Evolutionary conservation across 2,329 filamentous ascomycete species (phyloP), one percentile per base, ranked within the genome.

Genomic region (Claviceps pusilla): DNA sequence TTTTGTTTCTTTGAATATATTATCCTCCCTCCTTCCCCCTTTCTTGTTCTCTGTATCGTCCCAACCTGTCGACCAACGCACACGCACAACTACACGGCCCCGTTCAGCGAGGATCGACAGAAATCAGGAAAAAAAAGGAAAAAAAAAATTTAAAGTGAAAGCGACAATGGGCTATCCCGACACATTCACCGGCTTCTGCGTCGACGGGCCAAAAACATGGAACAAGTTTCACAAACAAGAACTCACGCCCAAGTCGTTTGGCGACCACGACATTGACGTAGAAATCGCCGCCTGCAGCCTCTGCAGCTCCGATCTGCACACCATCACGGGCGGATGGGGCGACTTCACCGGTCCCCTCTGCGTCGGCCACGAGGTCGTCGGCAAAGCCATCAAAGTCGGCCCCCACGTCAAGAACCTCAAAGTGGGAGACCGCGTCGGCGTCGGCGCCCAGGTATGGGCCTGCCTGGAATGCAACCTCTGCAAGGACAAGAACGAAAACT

Each of bases 221-320:
- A 72, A 68, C 58, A 59, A 68, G 51, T 74, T 73, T 56, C 62
- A 65, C 58, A 70, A 68, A 53, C 54, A 64, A 2, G 61, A 65
- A 28, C 63, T 73, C 48, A 72, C 59, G 33, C 68, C 68, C 14
- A 71, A 70, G 60, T 62, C 65, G 0, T 70, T 70, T 37, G 67
- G 58, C 16, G 61, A 65, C 7, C 61, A 64, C 54, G 65, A 67
- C 52, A 57, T 88, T 60, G 85, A 89, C 63, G 78, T 89, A 64
- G 81, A 85, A 68, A 83, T 89, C 59, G 78, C 84, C 54, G 80
- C 77, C 57, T 86, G 83, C 64, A 82, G 83, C 62, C 71, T 83
- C 52, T 83, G 80, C 63, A 78, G 80, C 58, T 79, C 74, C 53
- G 79, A 83, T 59, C 71, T 83, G 14, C 79, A 82, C 67, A 80